Base-by-base conservation (phyloP, 176 grass and related monocot species). In the Otatea glauca region DNA sequence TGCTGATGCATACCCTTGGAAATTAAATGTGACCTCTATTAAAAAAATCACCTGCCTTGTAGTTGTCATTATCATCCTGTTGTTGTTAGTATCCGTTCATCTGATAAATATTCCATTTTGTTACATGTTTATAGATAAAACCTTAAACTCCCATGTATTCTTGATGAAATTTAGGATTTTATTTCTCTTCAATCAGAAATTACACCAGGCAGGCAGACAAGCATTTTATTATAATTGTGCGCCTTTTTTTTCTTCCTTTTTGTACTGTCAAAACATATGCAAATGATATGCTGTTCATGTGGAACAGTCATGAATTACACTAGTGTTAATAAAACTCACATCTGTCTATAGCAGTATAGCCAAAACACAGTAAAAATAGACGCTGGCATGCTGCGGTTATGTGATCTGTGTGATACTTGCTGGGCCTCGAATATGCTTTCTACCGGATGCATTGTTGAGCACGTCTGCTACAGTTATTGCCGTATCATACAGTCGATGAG, bases 11-110 rank as follows among this genome's bases (percentile, higher is more conserved):
- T 51, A 51, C 32, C 32, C 7, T 39, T 59, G 21, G 17, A 41
- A 83, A 58, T 65, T 32, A 82, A 78, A 49, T 74, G 44, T 75
- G 10, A 61, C 34, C 27, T 72, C 7, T 58, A 65, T 54, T 59
- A 5, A 87, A 24, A 41, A 80, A 73, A n/a, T 72, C 21, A 41
- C 10, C 4, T 77, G 34, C 41, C 39, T 48, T 67, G 8, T 49
- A 25, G 41, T 62, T 51, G 54, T 56, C 54, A 65, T 65, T 47
- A 82, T 76, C 64, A 76, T 77, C 9, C 13, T 66, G 6, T 72
- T 63, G 50, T 47, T 70, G 14, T 47, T 41, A 77, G 41, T 38
- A 49, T 74, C 49, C 7, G 38, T 78, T 79, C 34, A 69, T 62
- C 6, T 42, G 23, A 78, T 8, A n/a, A 72, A 68, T 24, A 53